Conservation (phyloP, 495 filamentous ascomycete genomes). For the Alectoria sarmentosa region DNA sequence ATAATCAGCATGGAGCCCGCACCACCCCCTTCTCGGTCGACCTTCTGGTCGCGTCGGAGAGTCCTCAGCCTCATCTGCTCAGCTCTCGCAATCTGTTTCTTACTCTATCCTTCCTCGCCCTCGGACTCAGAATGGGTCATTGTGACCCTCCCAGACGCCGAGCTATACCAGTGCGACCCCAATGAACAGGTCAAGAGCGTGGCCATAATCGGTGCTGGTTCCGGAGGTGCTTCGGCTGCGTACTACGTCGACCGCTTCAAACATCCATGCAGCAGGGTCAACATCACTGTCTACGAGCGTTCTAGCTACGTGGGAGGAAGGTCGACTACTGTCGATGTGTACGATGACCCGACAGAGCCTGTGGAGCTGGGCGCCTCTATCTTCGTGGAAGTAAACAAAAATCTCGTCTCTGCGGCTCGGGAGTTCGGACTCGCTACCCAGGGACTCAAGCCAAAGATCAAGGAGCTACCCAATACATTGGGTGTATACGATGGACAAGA, state of each 20-base stretch:
- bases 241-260: slow-evolving; percentile 69
- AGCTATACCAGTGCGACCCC: slow-evolving; percentile 7
- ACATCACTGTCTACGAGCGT: slow-evolving; percentile 88
- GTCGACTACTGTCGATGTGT: slow-evolving; percentile 79
- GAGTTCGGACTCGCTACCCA: slow-evolving; percentile 58
- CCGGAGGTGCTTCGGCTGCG: slow-evolving; percentile 80
- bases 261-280: slow-evolving; percentile 38
- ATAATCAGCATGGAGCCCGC: not conserved
- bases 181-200: slow-evolving; percentile 33
- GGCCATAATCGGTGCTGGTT: slow-evolving; percentile 61
- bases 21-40: not conserved
- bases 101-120: not conserved
- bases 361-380: slow-evolving; percentile 89
- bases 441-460: slow-evolving; percentile 30
- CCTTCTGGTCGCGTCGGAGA: slow-evolving; percentile 8
- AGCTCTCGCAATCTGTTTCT: not conserved
- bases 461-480: slow-evolving; percentile 43
- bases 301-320: slow-evolving; percentile 76
- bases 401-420: slow-evolving; percentile 66
- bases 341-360: slow-evolving; percentile 58
- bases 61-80: not conserved
- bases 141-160: not conserved
- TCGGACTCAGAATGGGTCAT: not conserved
- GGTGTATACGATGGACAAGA: slow-evolving; percentile 78
- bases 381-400: slow-evolving; percentile 82